Evolutionary conservation across 129 eudicot species (phyloP).

Genomic region (Heracleum sosnowskyi): DNA sequence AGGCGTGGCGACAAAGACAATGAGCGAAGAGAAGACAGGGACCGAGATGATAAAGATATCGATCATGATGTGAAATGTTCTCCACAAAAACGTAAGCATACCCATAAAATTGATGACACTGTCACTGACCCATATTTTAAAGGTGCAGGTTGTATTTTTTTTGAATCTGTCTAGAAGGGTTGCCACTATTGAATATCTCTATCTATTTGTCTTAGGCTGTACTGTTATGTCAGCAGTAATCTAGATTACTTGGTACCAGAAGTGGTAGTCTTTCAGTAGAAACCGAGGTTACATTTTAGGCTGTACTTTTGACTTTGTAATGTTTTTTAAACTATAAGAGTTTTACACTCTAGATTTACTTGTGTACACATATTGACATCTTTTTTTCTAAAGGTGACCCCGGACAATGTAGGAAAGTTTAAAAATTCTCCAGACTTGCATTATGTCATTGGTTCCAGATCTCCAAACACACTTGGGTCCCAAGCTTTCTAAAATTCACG

Average conservation of each 20-base stretch:
- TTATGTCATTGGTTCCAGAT: neutral
- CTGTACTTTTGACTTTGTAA: neutral
- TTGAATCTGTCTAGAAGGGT: neutral
- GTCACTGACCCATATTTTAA: constrained; percentile 40
- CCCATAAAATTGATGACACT: constrained; percentile 38
- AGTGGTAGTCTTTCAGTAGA: neutral
- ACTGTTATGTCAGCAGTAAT: neutral
- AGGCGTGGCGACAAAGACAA: constrained; percentile 39
- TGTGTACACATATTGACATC: neutral
- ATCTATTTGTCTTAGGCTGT: neutral
- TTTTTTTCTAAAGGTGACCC: neutral
- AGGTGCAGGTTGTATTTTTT: constrained; percentile 25
- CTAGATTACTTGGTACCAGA: neutral
- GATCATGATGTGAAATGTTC: constrained; percentile 24
- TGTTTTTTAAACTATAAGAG: neutral
- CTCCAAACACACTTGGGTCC: neutral
- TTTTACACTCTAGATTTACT: neutral
- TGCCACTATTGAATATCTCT: neutral
- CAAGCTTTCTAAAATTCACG: neutral
- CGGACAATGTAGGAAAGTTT: neutral
- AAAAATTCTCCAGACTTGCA: neutral
- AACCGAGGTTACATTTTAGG: neutral
- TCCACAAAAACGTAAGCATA: constrained; percentile 37
- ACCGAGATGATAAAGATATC: constrained; percentile 29
- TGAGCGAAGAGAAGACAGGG: constrained; percentile 38